Evolutionary conservation across 169 alveolate genomes (phyloP).

Genomic region (Blepharisma undulans): DNA sequence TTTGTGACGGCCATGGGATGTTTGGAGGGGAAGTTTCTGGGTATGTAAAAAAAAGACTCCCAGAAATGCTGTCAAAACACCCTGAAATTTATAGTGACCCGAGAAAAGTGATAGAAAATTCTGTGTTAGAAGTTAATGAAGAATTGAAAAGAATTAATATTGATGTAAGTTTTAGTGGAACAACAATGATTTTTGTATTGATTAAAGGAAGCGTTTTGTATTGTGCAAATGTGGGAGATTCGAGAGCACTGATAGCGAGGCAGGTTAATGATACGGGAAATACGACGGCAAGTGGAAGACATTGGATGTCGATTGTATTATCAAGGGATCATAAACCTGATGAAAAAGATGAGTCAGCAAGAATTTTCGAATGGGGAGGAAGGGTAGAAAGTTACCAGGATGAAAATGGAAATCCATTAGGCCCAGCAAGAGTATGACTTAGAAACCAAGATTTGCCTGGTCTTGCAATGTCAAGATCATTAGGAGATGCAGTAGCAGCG

Average conservation of each 20-base stretch:
- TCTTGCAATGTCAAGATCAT: constrained; percentile 70
- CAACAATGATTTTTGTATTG: constrained; percentile 35
- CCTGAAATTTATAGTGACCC: constrained; percentile 2
- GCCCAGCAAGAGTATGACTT: constrained; percentile 79
- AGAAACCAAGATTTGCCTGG: constrained; percentile 72
- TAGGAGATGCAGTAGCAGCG: constrained; percentile 74
- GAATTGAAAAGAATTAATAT: constrained; percentile 14
- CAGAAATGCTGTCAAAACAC: constrained; percentile 55
- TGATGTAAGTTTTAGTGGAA: constrained; percentile 56
- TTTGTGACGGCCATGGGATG: constrained; percentile 87
- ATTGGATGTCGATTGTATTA: constrained; percentile 48
- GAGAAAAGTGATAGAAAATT: not conserved
- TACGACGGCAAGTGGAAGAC: not conserved
- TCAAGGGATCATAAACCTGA: constrained; percentile 81
- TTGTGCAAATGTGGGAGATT: constrained; percentile 80
- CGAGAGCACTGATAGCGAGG: constrained; percentile 71
- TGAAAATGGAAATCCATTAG: constrained; percentile 50
- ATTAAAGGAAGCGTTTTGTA: constrained; percentile 42
- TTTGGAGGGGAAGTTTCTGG: constrained; percentile 86
- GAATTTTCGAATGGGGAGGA: constrained; percentile 69
- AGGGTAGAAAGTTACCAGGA: constrained; percentile 61
- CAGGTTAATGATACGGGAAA: not conserved
- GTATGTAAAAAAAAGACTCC: constrained; percentile 73
- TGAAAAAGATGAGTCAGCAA: constrained; percentile 60
- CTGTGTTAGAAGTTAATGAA: constrained; percentile 1